These are phyloP conservation scores for Ascosphaera aggregata DNA, from an alignment of 2,329 filamentous ascomycete genomes.

Conservation along the genomic window DNA sequence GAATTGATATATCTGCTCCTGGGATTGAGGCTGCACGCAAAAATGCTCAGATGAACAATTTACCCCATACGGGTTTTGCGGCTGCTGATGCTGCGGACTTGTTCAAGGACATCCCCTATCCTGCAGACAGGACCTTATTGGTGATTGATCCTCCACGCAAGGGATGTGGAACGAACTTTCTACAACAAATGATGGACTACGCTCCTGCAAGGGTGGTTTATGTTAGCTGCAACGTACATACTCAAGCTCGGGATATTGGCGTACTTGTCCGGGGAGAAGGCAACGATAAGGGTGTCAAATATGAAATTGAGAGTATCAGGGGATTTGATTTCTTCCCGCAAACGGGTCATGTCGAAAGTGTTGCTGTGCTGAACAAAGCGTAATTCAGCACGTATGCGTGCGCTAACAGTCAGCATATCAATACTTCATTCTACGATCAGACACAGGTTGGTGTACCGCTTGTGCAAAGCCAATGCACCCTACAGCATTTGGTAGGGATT, in stretches of 20 bases:
- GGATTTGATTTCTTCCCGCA: constrained; percentile 98
- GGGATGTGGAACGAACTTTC: constrained; percentile 69
- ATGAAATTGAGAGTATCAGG: constrained; percentile 71
- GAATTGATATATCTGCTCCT: constrained; percentile 67
- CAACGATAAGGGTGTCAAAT: constrained; percentile 26
- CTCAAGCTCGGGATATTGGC: constrained; percentile 81
- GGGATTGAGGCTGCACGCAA: constrained; percentile 56
- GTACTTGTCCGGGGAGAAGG: constrained; percentile 53
- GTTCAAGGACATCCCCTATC: constrained; percentile 53
- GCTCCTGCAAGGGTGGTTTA: constrained; percentile 66
- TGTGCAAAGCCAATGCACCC: no score
- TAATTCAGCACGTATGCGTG: neutral
- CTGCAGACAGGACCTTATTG: constrained; percentile 65
- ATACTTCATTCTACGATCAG: no score
- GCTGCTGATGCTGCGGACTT: constrained; percentile 68
- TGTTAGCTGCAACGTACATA: constrained; percentile 95
- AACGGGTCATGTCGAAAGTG: constrained; percentile 42
- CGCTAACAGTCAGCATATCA: no score
- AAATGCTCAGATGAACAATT: constrained; percentile 57
- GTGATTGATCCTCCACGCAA: constrained; percentile 93
- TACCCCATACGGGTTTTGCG: constrained; percentile 61
- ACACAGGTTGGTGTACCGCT: no score
- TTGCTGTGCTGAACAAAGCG: constrained; percentile 31
- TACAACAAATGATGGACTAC: constrained; percentile 56
- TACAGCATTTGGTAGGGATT: no score